These are phyloP conservation scores for Astrothelium subdiscretum DNA, from an alignment of 495 filamentous ascomycete genomes.

Conservation along the genomic window DNA sequence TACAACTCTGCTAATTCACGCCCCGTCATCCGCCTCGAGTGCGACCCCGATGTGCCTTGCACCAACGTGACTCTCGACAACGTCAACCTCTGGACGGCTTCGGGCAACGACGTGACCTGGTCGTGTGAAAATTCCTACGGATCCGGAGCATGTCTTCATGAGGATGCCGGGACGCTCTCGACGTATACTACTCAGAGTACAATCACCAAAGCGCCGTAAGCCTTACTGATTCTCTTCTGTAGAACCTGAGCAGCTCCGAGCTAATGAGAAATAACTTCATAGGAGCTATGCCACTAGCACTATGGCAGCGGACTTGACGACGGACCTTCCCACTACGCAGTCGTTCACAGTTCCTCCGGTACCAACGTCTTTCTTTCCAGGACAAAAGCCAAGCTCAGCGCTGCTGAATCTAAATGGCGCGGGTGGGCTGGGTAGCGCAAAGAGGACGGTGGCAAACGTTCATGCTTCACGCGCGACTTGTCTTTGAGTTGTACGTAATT, in stretches of 20 bases:
- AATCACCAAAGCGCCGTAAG: slow-evolving; percentile 13
- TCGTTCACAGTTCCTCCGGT: not conserved
- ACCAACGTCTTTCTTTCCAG: not conserved
- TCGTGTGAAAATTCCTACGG: slow-evolving; percentile 12
- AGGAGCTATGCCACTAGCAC: not conserved
- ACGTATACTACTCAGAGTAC: slow-evolving; percentile 6
- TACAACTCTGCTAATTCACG: not conserved
- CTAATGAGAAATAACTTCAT: not conserved
- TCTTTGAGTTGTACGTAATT: not conserved
- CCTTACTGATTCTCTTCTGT: not conserved
- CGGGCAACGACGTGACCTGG: slow-evolving; percentile 8
- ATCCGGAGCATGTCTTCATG: slow-evolving; percentile 9
- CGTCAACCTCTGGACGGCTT: slow-evolving; percentile 7
- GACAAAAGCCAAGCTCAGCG: not conserved
- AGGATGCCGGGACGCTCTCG: not conserved
- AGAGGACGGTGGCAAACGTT: not conserved
- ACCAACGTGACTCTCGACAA: slow-evolving; percentile 1
- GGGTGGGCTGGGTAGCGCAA: not conserved
- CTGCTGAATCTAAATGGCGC: not conserved
- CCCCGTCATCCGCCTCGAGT: slow-evolving; percentile 2
- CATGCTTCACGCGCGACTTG: not conserved
- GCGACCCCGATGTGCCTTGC: slow-evolving; percentile 1
- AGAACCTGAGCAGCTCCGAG: not conserved
- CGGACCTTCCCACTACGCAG: not conserved
- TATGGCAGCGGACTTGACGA: not conserved